Evolutionary conservation across 331 rosid species (phyloP).

Genomic region (Acacia concinna): DNA sequence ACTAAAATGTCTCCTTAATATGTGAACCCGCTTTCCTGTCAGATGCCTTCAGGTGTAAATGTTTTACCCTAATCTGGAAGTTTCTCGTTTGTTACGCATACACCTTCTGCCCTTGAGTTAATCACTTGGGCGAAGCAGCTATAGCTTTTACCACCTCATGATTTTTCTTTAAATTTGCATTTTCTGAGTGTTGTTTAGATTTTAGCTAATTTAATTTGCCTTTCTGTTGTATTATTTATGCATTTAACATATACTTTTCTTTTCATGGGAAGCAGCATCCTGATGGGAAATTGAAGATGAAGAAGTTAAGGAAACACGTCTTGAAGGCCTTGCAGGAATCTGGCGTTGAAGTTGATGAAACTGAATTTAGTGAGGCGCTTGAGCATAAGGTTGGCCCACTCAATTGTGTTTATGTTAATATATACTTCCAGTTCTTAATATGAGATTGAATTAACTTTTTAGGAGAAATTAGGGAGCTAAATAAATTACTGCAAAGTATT

Average conservation of each 20-base stretch:
- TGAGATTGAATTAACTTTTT: no score
- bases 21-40: no score
- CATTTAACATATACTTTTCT: not conserved
- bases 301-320: conserved; percentile 49
- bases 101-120: not conserved
- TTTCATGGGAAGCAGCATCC: conserved; percentile 45
- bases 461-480: no score
- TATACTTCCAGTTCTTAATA: no score
- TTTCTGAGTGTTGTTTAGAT: not conserved
- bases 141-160: not conserved
- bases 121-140: not conserved
- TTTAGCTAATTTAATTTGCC: not conserved
- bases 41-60: no score
- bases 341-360: conserved; percentile 48
- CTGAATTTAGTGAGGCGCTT: conserved; percentile 36
- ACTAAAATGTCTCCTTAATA: no score
- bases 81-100: not conserved
- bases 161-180: not conserved
- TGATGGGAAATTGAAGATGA: conserved; percentile 56
- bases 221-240: not conserved
- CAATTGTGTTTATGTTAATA: not conserved
- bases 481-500: no score
- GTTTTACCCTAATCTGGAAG: no score
- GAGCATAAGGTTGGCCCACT: conserved; percentile 48
- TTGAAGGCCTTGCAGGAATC: conserved; percentile 52